Evolutionary conservation across 2,329 filamentous ascomycete species (phyloP).

Genomic region (Arthroderma uncinatum): DNA sequence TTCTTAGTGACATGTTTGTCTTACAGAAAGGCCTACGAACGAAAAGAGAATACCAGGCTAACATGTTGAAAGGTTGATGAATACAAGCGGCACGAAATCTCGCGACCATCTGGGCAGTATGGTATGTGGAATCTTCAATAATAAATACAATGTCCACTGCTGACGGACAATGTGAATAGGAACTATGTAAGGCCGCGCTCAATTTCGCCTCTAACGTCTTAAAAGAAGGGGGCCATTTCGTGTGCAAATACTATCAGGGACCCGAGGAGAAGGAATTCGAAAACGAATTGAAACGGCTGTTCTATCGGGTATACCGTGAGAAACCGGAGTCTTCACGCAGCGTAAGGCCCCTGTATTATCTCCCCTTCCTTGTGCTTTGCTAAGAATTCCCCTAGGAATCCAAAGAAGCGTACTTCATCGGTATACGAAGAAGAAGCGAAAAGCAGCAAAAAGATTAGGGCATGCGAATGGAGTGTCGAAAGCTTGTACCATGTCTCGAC

Average conservation of each 20-base stretch:
- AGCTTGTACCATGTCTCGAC: neutral
- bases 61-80: constrained; percentile 79
- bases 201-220: constrained; percentile 78
- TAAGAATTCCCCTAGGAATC: constrained; percentile 53
- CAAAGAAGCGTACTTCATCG: constrained; percentile 78
- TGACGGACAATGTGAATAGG: constrained; percentile 42
- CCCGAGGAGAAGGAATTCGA: constrained; percentile 73
- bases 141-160: neutral
- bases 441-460: neutral
- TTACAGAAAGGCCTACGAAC: constrained; percentile 46
- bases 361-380: neutral
- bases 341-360: constrained; percentile 43
- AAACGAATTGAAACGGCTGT: constrained; percentile 60
- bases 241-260: constrained; percentile 97
- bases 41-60: neutral
- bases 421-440: constrained; percentile 51
- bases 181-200: constrained; percentile 77
- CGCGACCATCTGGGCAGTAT: constrained; percentile 89
- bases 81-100: constrained; percentile 80
- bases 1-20: constrained; percentile 98
- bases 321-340: constrained; percentile 85
- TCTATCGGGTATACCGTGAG: constrained; percentile 68
- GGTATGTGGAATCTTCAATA: constrained; percentile 42
- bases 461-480: neutral
- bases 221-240: constrained; percentile 70